Conservation (phyloP, 2,329 filamentous ascomycete genomes). For the Trichoderma arundinaceum region DNA sequence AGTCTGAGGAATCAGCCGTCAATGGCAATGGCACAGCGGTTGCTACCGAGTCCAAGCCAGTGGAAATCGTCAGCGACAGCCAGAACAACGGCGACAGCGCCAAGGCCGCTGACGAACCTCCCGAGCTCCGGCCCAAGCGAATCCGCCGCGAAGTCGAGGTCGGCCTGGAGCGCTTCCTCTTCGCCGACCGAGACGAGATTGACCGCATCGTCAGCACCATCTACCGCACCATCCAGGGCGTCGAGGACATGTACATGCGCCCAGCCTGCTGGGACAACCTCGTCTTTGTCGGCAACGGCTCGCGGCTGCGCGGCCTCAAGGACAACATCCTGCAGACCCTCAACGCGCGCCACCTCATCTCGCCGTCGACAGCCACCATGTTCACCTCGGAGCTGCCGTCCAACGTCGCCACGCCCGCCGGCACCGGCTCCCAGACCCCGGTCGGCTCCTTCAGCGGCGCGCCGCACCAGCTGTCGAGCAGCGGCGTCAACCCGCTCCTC, state of each 20-base stretch:
- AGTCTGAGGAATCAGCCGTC: conserved; percentile 35
- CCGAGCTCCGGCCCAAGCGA: conserved; percentile 59
- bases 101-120: conserved; percentile 31
- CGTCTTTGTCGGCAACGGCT: conserved; percentile 89
- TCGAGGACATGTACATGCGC: conserved; percentile 84
- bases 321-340: conserved; percentile 85
- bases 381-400: conserved; percentile 97
- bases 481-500: conserved; percentile 84
- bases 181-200: conserved; percentile 72
- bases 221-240: conserved; percentile 80
- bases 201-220: conserved; percentile 84
- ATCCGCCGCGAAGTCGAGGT: conserved; percentile 74
- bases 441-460: conserved; percentile 64
- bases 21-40: background rate
- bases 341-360: conserved; percentile 82
- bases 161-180: conserved; percentile 75
- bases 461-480: conserved; percentile 60
- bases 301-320: conserved; percentile 75
- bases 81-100: background rate
- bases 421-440: conserved; percentile 90
- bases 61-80: no score
- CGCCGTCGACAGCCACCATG: conserved; percentile 90
- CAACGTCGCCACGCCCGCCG: conserved; percentile 86
- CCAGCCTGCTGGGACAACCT: conserved; percentile 90
- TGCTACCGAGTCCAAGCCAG: background rate